Conservation (phyloP, 2,329 filamentous ascomycete species). For the Plenodomus biglobosus region DNA sequence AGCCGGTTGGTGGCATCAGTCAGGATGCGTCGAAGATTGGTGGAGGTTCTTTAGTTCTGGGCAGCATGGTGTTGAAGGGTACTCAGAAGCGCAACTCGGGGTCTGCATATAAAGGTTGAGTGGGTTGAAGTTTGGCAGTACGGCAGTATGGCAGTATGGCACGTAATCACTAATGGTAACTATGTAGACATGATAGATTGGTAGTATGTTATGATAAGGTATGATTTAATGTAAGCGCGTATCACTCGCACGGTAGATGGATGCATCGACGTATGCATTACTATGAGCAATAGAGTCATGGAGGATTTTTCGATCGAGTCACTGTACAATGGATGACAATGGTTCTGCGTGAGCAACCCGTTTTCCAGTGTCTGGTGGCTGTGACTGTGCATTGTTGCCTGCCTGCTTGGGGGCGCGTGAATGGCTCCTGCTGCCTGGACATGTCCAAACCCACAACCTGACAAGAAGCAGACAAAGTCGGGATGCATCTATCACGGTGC, state of each 20-base stretch:
- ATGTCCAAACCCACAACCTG: too few species aligned
- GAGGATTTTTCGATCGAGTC: neutral
- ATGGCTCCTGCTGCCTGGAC: too few species aligned
- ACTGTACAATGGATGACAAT: neutral
- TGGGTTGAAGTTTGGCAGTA: neutral
- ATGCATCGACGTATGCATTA: neutral
- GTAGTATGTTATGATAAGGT: neutral
- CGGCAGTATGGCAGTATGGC: neutral
- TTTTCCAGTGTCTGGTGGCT: neutral
- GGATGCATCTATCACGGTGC: too few species aligned
- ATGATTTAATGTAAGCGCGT: too few species aligned
- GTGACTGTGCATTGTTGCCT: too few species aligned
- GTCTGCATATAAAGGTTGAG: conserved; percentile 23
- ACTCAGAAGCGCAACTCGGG: conserved; percentile 22
- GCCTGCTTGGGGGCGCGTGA: too few species aligned
- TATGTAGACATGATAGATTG: conserved; percentile 7
- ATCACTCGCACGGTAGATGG: neutral
- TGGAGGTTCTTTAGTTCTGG: conserved; percentile 28
- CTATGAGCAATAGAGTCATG: neutral
- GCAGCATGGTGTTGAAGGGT: conserved; percentile 36
- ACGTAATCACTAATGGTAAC: neutral
- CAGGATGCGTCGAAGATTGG: conserved; percentile 28
- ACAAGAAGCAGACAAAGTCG: too few species aligned
- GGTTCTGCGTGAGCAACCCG: neutral
- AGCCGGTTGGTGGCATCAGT: conserved; percentile 22